Evolutionary conservation across 495 filamentous ascomycete species (phyloP), one percentile per base, ranked within the genome.

Genomic region (Melanomma pulvis-pyrius): DNA sequence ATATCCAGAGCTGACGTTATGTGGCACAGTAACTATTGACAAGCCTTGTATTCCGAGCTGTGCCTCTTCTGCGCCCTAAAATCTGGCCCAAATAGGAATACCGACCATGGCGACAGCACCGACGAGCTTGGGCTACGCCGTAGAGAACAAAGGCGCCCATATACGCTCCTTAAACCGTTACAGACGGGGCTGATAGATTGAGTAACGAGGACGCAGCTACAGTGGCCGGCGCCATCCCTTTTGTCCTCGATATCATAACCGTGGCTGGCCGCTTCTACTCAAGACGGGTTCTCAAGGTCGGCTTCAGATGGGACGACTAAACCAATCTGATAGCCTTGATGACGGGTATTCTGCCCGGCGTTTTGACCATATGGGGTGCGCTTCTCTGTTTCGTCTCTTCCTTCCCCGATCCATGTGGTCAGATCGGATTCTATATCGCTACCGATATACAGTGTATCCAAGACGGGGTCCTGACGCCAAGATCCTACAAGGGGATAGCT

Each of bases 181-280:
- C 3, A 17, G 24, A 51, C 17, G 48, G 48, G 24, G 48, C 48
- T 51, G 24, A 51, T 51, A 51, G 5, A 48, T 48, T 17, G 6
- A 48, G 6, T 48, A 48, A 17, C 46, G 46, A 48, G 46, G 46
- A 48, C 46, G 46, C 46, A 48, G 5, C 46, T 48, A 5, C 5
- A 48, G 46, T 48, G 46, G 46, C 46, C n/a, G 46, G 46, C 46
- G n/a, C n/a, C n/a, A 5, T 48, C 22, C 46, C n/a, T 48, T 6
- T 48, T 48, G 46, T 48, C 46, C 46, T 48, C 46, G 46, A 48
- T 17, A 48, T 48, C 46, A 48, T 48, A 48, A 48, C 46, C 46
- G 46, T 48, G n/a, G 46, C 46, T 48, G 46, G 46, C 46, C 46
- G 46, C 46, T 48, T 48, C n/a, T 48, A 48, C 46, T 48, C 46